Conservation (phyloP, 1,139 yeast species). For the Geotrichum klebahnii region DNA sequence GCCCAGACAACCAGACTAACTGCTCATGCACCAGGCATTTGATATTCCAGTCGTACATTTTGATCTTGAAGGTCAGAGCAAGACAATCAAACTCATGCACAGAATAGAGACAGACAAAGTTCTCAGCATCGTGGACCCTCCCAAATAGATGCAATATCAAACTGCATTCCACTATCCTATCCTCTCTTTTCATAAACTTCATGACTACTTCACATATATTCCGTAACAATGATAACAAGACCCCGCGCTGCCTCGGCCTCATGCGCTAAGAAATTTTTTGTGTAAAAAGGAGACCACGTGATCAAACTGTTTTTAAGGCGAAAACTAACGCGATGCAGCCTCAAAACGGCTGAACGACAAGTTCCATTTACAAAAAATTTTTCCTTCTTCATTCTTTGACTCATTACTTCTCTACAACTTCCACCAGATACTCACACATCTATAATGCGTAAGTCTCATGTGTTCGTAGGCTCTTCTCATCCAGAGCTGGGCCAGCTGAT, state of each 20-base stretch:
- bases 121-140: conserved; percentile 26
- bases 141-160: conserved; percentile 5
- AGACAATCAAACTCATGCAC: conserved; percentile 68
- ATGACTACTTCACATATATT: not conserved
- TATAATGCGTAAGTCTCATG: conserved; percentile 89
- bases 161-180: too few species aligned
- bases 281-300: too few species aligned
- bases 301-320: too few species aligned
- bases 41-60: conserved; percentile 88
- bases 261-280: too few species aligned
- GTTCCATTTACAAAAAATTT: too few species aligned
- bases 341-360: too few species aligned
- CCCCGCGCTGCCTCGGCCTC: too few species aligned
- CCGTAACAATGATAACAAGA: too few species aligned
- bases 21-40: conserved; percentile 47
- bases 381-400: not conserved
- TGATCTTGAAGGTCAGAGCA: conserved; percentile 44
- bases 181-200: not conserved
- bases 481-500: conserved; percentile 88
- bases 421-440: not conserved
- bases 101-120: conserved; percentile 58
- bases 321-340: too few species aligned
- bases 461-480: conserved; percentile 93
- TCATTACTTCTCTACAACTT: not conserved
- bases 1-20: not conserved